Conservation (phyloP, 176 grass and related monocot species). For the Musa beccarii region DNA sequence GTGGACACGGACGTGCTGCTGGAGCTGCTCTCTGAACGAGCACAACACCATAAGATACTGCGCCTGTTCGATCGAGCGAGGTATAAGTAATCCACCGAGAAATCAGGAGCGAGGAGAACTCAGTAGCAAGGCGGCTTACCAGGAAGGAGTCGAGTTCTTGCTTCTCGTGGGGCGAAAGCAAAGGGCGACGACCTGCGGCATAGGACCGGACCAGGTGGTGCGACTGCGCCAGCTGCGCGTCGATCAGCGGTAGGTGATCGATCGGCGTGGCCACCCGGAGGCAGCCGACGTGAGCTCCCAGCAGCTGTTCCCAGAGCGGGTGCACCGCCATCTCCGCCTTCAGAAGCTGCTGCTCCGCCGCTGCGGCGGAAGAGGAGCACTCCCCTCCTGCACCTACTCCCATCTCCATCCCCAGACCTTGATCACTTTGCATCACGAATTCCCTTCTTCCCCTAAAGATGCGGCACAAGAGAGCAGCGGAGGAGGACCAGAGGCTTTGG, state of each 20-base stretch:
- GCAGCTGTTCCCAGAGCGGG: constrained; percentile 92
- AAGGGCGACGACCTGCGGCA: constrained; percentile 60
- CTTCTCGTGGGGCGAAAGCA: constrained; percentile 91
- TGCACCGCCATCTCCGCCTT: constrained; percentile 98
- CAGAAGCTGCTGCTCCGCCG: constrained; percentile 55
- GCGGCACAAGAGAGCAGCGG: too few species aligned
- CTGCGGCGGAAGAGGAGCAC: constrained; percentile 38
- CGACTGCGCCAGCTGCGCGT: constrained; percentile 78
- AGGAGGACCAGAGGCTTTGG: too few species aligned
- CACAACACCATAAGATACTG: constrained; percentile 94
- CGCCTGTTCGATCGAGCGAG: constrained; percentile 25
- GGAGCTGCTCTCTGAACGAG: constrained; percentile 98
- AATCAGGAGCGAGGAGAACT: background rate
- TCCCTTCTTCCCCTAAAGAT: too few species aligned
- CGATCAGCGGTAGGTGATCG: constrained; percentile 91
- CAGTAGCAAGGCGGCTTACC: constrained; percentile 25
- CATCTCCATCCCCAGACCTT: constrained; percentile 58
- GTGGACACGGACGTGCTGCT: constrained; percentile 98
- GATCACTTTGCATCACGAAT: constrained; percentile 50
- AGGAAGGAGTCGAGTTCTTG: constrained; percentile 97
- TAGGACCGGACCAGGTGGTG: constrained; percentile 79
- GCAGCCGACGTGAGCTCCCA: constrained; percentile 82
- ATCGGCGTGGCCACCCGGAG: constrained; percentile 95
- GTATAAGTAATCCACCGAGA: too few species aligned
- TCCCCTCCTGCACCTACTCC: constrained; percentile 38